Base-by-base conservation (phyloP, 1,139 yeast species). In the Suhomyces anneliseae region DNA sequence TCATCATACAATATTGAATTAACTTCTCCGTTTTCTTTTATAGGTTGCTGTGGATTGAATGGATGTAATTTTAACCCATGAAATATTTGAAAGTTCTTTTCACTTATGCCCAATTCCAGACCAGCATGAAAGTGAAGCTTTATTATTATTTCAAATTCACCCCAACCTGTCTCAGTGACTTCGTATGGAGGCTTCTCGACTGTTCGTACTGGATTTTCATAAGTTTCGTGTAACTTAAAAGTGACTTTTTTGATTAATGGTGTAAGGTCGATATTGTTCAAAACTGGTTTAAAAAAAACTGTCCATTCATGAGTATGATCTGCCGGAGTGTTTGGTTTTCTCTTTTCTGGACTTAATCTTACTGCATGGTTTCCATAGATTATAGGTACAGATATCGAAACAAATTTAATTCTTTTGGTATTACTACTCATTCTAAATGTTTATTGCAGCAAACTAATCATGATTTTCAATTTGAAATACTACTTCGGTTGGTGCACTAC, bases 81-180 rank as follows among this genome's bases (percentile, higher is more conserved):
- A 61, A 90, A 90, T 45, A 93, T 75, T 48, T 85, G 89, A 44
- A 93, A 73, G 63, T 87, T 86, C 71, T 93, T 95, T 64, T 95
- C 99, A 57, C 85, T 85, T 33, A 75, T 72, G 4, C 79, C 79
- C 41, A 75, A 59, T 42, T 75, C 80, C 14, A 95, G 86, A 33
- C 90, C 96, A 27, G 85, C 78, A 39, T 85, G 87, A 67, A 93
- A 93, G 65, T 85, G 92, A 33, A 93, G 81, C 64, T 92, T 89
- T 48, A 93, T 85, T 36, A 87, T 82, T 52, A 95, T 87, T 61
- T 93, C 99, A 68, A 93, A 93, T 66, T 93, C 99, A 52, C 99
- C 99, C 99, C 99, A 93, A 0, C 99, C 99, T 0, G 98, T 89
- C 62, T 95, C 99, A 1, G 97, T 88, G 11, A 93, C 92, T 64